These are phyloP conservation scores for Annona squamosa DNA, from an alignment of 164 flowering plant species.

Conservation along the genomic window DNA sequence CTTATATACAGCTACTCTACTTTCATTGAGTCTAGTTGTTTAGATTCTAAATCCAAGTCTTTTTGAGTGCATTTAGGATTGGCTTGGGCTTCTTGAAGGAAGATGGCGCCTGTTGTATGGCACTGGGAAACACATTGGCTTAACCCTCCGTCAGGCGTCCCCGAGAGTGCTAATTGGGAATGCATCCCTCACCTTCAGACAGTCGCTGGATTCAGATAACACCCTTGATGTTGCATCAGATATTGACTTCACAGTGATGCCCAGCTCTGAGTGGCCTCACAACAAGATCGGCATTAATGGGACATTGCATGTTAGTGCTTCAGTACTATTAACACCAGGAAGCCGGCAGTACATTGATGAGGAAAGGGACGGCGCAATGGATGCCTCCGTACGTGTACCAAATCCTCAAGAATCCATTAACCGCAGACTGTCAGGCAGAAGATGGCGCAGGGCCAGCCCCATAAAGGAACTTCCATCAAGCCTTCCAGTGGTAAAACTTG, in stretches of 20 bases:
- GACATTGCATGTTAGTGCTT: constrained; percentile 40
- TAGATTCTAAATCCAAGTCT: background rate
- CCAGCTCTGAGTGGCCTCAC: constrained; percentile 72
- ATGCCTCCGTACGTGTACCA: constrained; percentile 10
- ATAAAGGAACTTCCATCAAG: constrained; percentile 67
- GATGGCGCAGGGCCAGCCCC: constrained; percentile 47
- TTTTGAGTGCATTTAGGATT: constrained; percentile 46
- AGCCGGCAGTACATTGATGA: constrained; percentile 56
- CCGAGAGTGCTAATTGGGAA: constrained; percentile 62
- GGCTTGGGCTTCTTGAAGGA: constrained; percentile 82
- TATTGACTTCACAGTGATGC: constrained; percentile 55
- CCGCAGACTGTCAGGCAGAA: constrained; percentile 34
- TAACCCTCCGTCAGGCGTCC: constrained; percentile 81
- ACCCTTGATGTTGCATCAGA: constrained; percentile 45
- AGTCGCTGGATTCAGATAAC: constrained; percentile 28
- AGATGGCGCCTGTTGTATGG: constrained; percentile 83
- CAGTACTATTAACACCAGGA: constrained; percentile 47
- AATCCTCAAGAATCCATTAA: constrained; percentile 23
- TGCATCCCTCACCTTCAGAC: constrained; percentile 40
- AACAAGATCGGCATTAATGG: constrained; percentile 62
- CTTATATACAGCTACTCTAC: background rate
- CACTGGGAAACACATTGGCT: constrained; percentile 86
- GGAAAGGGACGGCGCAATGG: constrained; percentile 24
- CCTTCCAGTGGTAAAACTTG: constrained; percentile 70
- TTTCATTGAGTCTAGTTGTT: background rate